A percentile compares a stretch with the other conserved stretches of the same genome.
Conservation (phyloP, 495 filamentous ascomycete genomes). For the Penicillium ochrochloron region DNA sequence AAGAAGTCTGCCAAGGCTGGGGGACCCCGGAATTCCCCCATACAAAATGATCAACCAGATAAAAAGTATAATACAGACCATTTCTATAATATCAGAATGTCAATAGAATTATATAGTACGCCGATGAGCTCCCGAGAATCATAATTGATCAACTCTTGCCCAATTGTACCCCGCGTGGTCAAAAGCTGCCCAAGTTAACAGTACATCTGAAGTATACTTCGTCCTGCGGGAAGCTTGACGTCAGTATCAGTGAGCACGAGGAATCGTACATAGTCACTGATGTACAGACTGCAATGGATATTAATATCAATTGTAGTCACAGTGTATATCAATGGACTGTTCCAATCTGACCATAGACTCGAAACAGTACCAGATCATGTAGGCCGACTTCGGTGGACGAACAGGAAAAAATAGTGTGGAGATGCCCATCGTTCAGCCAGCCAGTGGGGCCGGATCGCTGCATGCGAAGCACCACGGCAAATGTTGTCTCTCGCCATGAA, state of each 20-base stretch:
- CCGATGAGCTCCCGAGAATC: neutral
- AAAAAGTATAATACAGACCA: neutral
- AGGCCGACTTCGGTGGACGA: conserved; percentile 18
- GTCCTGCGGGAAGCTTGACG: conserved; percentile 1
- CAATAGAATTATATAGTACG: neutral
- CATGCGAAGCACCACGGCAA: conserved; percentile 11
- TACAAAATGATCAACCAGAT: neutral
- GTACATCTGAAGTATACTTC: neutral
- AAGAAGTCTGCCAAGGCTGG: neutral
- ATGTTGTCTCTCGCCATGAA: conserved; percentile 11
- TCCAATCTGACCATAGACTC: neutral
- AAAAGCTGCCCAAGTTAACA: neutral
- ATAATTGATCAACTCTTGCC: neutral
- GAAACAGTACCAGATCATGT: neutral
- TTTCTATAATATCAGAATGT: neutral
- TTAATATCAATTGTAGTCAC: neutral
- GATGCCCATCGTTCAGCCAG: conserved; percentile 20
- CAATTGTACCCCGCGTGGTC: neutral
- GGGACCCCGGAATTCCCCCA: conserved; percentile 16
- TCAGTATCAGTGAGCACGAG: neutral
- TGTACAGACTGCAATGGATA: neutral
- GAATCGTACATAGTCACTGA: neutral
- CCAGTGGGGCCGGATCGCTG: conserved; percentile 14
- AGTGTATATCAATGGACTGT: neutral
- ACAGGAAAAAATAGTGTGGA: conserved; percentile 17